Percentiles rank a stretch among this genome's conserved stretches.
phyloP scores from a whole-genome alignment of 2,329 filamentous ascomycete species.

The Trichoderma semiorbis region DNA sequence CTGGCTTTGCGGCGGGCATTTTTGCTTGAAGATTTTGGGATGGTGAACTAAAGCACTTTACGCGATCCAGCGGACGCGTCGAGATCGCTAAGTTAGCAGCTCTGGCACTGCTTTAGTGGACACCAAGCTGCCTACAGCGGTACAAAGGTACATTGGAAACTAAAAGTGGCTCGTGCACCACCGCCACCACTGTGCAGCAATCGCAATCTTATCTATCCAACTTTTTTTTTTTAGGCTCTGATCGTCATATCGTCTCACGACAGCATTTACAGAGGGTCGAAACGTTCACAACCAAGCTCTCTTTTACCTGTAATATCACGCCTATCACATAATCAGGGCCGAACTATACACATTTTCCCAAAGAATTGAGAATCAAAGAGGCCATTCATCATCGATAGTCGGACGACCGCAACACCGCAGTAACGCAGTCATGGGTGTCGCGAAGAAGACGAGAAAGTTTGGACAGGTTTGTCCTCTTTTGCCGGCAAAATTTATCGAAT shows the following conservation, averaged over 20 bases:
- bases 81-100: slow-evolving; percentile 11
- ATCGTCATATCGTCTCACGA: neutral
- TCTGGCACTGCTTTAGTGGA: neutral
- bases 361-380: neutral
- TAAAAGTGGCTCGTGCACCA: slow-evolving; percentile 29
- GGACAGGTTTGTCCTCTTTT: slow-evolving; percentile 50
- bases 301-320: neutral
- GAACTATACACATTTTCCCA: neutral
- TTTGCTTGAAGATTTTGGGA: slow-evolving; percentile 16
- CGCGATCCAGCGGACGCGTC: slow-evolving; percentile 38
- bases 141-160: neutral
- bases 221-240: slow-evolving; percentile 12
- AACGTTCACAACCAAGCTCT: neutral
- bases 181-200: slow-evolving; percentile 27
- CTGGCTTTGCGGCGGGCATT: slow-evolving; percentile 50
- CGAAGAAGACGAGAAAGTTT: slow-evolving; percentile 91
- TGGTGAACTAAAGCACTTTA: slow-evolving; percentile 33
- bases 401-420: neutral
- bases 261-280: neutral
- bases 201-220: slow-evolving; percentile 21
- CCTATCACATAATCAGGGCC: neutral
- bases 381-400: neutral
- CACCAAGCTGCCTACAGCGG: neutral
- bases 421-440: slow-evolving; percentile 66
- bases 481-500: slow-evolving; percentile 30